These are phyloP conservation scores for Metschnikowia vanudenii DNA, from an alignment of 805 yeast genomes.

Conservation along the genomic window DNA sequence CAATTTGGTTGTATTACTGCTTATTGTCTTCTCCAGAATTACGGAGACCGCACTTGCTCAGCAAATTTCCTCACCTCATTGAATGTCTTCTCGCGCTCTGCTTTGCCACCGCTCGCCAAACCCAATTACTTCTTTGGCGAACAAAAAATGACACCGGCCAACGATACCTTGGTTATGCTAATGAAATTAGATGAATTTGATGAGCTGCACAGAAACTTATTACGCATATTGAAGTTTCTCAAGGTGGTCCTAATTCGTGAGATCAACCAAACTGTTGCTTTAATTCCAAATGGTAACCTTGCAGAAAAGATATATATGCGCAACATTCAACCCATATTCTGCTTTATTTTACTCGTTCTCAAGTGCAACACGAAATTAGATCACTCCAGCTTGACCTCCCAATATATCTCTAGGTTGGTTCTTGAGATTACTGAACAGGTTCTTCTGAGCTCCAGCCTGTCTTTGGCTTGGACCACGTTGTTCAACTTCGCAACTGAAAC, in stretches of 20 bases:
- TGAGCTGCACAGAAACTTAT: constrained; percentile 13
- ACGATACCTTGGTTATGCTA: constrained; percentile 6
- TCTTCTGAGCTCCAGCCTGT: constrained; percentile 1
- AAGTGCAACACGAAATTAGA: constrained; percentile 7
- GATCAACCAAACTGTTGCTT: background rate
- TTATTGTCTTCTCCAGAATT: background rate
- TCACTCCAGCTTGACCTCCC: constrained; percentile 1
- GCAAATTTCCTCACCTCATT: background rate
- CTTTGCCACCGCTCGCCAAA: constrained; percentile 33
- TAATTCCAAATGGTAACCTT: constrained; percentile 2
- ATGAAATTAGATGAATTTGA: constrained; percentile 12
- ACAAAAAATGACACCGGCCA: constrained; percentile 5
- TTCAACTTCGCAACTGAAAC: constrained; percentile 31
- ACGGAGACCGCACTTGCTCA: constrained; percentile 5
- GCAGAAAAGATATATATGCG: constrained; percentile 12
- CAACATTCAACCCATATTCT: constrained; percentile 12
- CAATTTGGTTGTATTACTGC: constrained; percentile 16
- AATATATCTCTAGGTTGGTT: background rate
- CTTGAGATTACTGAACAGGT: background rate
- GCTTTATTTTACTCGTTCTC: constrained; percentile 11
- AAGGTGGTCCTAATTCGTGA: constrained; percentile 4
- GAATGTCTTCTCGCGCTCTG: background rate
- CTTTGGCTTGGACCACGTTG: constrained; percentile 29
- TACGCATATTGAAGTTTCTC: constrained; percentile 9
- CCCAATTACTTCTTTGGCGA: constrained; percentile 22